A percentile compares a stretch with the other conserved stretches of the same genome.
phyloP scores from a whole-genome alignment of 768 basidiomycete species.

The Boletus reticulatus region DNA sequence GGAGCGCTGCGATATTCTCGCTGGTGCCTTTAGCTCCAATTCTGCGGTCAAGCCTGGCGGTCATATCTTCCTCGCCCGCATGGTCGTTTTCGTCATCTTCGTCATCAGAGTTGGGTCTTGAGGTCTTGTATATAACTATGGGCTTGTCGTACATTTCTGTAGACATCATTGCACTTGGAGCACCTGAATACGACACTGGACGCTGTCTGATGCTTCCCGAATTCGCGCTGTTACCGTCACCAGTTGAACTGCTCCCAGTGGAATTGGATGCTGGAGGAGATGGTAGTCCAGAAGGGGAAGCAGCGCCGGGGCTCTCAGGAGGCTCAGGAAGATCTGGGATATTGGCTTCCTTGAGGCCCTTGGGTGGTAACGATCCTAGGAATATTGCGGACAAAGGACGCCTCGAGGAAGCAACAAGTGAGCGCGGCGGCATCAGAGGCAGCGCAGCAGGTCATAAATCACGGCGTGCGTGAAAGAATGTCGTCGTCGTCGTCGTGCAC shows the following conservation, averaged over 20 bases:
- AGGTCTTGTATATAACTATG: constrained; percentile 26
- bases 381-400: constrained; percentile 65
- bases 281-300: constrained; percentile 66
- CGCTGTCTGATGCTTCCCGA: constrained; percentile 40
- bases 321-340: constrained; percentile 72
- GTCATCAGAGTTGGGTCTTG: constrained; percentile 37
- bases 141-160: constrained; percentile 39
- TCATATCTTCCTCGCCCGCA: constrained; percentile 61
- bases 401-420: constrained; percentile 37
- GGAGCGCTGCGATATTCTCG: constrained; percentile 58
- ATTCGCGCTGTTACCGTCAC: constrained; percentile 49
- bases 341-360: constrained; percentile 35
- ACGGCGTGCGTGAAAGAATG: constrained; percentile 11
- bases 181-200: constrained; percentile 26
- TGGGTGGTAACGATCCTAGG: constrained; percentile 45
- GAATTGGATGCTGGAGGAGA: constrained; percentile 87
- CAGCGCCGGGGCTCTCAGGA: constrained; percentile 54
- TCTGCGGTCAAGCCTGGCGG: constrained; percentile 48
- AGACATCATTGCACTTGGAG: constrained; percentile 36
- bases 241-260: constrained; percentile 76
- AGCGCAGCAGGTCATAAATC: constrained; percentile 28
- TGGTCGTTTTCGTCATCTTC: constrained; percentile 50
- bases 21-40: constrained; percentile 38
- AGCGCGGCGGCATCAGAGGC: constrained; percentile 50
- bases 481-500: constrained; percentile 25